These are phyloP conservation scores for Colletotrichum scovillei DNA, from an alignment of 2,329 filamentous ascomycete genomes.

Conservation along the genomic window DNA sequence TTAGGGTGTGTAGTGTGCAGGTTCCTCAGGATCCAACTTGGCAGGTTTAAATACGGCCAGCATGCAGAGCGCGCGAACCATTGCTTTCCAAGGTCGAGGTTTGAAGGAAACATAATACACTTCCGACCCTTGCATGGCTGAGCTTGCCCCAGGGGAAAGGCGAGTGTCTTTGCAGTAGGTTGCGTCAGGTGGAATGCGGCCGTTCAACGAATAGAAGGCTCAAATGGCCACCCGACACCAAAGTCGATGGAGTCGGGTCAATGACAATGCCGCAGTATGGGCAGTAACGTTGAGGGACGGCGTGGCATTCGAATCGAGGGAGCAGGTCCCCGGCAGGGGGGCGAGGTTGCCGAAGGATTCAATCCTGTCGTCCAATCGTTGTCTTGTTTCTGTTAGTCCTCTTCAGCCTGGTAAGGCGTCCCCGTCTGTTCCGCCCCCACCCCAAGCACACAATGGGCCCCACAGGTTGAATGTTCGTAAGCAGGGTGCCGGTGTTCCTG, in stretches of 20 bases:
- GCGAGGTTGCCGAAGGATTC: background rate
- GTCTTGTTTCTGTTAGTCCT: background rate
- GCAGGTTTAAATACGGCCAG: background rate
- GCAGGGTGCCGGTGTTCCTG: background rate
- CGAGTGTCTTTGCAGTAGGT: background rate
- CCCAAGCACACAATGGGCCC: background rate
- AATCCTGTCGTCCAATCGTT: background rate
- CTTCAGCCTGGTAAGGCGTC: background rate
- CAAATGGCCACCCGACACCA: background rate
- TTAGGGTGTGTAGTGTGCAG: background rate
- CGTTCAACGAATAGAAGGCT: background rate
- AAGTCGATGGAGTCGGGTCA: background rate
- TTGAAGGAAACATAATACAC: background rate
- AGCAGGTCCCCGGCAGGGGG: background rate
- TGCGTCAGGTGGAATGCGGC: background rate
- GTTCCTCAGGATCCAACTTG: background rate
- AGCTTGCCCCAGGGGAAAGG: background rate
- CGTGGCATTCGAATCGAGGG: background rate
- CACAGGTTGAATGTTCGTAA: background rate
- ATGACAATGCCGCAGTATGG: background rate
- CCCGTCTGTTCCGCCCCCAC: background rate
- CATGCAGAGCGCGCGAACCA: background rate
- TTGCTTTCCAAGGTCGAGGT: background rate
- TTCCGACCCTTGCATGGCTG: background rate
- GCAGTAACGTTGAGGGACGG: background rate